Conservation (phyloP, 805 yeast genomes). For the Starmerella asiatica region DNA sequence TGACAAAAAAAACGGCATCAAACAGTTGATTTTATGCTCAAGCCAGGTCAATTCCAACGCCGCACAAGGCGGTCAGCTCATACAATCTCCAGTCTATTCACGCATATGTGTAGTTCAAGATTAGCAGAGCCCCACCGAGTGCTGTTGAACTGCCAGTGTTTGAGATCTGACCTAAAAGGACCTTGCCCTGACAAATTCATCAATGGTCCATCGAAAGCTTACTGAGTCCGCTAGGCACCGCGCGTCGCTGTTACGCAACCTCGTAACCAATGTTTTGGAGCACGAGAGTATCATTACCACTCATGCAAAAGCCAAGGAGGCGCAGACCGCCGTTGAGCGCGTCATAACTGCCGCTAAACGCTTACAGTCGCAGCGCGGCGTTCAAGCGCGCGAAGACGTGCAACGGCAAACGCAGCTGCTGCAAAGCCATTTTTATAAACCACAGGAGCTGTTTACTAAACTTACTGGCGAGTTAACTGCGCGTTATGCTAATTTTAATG, state of each 20-base stretch:
- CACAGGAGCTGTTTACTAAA: constrained; percentile 44
- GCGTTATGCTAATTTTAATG: constrained; percentile 48
- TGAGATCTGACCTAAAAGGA: too few relatives aligned
- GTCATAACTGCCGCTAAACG: constrained; percentile 41
- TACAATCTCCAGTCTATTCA: too few relatives aligned
- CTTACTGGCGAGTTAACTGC: constrained; percentile 50
- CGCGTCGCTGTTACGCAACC: constrained; percentile 45
- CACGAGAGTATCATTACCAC: constrained; percentile 64
- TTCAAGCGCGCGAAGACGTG: constrained; percentile 2
- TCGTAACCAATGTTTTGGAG: constrained; percentile 53
- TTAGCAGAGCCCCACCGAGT: too few relatives aligned
- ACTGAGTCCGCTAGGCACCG: constrained; percentile 38
- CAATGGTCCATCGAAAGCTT: constrained; percentile 25
- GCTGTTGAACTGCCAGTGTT: too few relatives aligned
- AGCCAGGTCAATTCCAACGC: too few relatives aligned
- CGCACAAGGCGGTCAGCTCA: too few relatives aligned
- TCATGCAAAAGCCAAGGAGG: constrained; percentile 58
- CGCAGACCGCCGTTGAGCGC: constrained; percentile 50
- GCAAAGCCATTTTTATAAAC: constrained; percentile 25
- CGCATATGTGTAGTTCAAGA: too few relatives aligned
- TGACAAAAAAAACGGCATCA: too few relatives aligned
- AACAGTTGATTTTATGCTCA: too few relatives aligned
- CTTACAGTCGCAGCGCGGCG: neutral
- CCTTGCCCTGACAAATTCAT: too few relatives aligned
- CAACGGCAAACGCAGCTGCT: constrained; percentile 13